Evolutionary conservation across 2,329 filamentous ascomycete species (phyloP).

Genomic region (Apiospora sp.): DNA sequence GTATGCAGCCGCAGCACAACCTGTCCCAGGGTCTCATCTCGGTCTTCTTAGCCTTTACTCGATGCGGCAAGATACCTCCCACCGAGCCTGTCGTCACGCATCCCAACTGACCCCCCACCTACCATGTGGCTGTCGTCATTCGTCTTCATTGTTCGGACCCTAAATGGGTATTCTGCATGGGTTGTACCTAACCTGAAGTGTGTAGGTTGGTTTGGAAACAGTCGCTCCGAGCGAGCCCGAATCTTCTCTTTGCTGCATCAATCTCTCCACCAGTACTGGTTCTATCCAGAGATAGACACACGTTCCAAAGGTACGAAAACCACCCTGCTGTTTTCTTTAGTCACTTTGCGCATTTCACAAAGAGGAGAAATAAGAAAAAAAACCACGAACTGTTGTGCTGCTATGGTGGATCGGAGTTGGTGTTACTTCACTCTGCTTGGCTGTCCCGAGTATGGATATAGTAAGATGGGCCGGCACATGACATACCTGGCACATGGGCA

Average conservation of each 20-base stretch:
- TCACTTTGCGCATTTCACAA: not conserved
- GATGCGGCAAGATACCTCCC: slow-evolving; percentile 15
- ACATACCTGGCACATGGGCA: slow-evolving; percentile 16
- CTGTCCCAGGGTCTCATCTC: slow-evolving; percentile 13
- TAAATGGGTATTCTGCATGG: not conserved
- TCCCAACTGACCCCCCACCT: slow-evolving; percentile 21
- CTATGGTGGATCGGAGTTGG: not conserved
- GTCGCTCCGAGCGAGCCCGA: not conserved
- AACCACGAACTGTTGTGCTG: not conserved
- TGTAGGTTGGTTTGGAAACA: not conserved
- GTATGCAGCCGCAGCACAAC: slow-evolving; percentile 18
- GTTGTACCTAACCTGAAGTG: slow-evolving; percentile 8
- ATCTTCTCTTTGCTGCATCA: not conserved
- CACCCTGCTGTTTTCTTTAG: not conserved
- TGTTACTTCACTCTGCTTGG: not conserved
- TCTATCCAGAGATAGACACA: not conserved
- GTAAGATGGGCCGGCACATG: slow-evolving; percentile 21
- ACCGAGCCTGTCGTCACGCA: slow-evolving; percentile 1
- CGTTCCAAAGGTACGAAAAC: slow-evolving; percentile 4
- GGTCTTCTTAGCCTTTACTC: not conserved
- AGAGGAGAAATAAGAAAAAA: too few species aligned
- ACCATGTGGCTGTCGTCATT: slow-evolving; percentile 12
- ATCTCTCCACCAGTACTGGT: not conserved
- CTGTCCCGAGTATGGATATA: slow-evolving; percentile 19
- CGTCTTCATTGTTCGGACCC: not conserved